Percentiles rank a stretch among this genome's conserved stretches.
These are phyloP conservation scores for Amphichorda felina DNA, from an alignment of 2,329 filamentous ascomycete species.

Conservation along the genomic window DNA sequence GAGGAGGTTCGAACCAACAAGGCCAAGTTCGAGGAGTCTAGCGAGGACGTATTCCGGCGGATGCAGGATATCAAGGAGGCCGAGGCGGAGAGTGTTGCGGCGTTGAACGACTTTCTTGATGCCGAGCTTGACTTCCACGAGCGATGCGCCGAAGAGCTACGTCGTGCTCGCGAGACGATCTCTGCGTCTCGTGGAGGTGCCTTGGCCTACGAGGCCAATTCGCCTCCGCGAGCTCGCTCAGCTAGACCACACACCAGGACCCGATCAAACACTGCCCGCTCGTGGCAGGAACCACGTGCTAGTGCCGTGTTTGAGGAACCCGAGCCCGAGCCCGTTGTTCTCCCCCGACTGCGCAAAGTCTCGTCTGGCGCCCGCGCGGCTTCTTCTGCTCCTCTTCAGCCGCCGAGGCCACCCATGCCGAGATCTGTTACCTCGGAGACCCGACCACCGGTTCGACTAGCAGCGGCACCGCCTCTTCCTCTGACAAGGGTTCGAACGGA, in stretches of 20 bases:
- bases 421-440: constrained; percentile 28
- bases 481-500: constrained; percentile 30
- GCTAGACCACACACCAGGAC: constrained; percentile 18
- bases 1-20: constrained; percentile 86
- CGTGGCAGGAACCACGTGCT: constrained; percentile 25
- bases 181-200: not conserved
- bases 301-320: constrained; percentile 20
- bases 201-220: not conserved
- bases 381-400: constrained; percentile 19
- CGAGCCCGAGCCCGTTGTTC: constrained; percentile 17
- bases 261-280: constrained; percentile 37
- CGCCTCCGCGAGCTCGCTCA: constrained; percentile 1
- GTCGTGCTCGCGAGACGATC: constrained; percentile 32
- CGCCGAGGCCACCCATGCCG: constrained; percentile 21
- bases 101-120: constrained; percentile 73
- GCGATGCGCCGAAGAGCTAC: constrained; percentile 73
- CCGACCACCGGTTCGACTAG: constrained; percentile 8
- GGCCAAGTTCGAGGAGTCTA: constrained; percentile 92
- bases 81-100: constrained; percentile 70
- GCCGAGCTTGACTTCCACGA: constrained; percentile 88
- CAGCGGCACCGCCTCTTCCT: constrained; percentile 21
- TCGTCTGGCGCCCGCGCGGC: constrained; percentile 6
- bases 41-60: constrained; percentile 77
- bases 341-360: constrained; percentile 5
- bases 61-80: constrained; percentile 97